Base-by-base conservation (phyloP, 1,284 basidiomycete species). In the Boletus nobilissimus region DNA sequence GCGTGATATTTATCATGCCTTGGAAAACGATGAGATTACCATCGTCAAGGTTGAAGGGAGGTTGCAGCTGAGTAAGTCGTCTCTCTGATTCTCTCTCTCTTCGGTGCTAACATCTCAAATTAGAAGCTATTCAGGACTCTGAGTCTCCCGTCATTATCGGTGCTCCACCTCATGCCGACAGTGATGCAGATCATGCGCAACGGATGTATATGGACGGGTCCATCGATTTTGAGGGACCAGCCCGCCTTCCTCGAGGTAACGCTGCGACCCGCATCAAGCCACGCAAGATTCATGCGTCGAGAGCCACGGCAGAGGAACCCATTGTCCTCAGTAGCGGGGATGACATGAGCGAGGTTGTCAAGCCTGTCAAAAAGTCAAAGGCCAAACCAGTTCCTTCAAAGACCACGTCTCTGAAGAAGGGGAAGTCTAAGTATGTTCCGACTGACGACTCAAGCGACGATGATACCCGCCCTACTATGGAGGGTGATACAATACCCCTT, bases 111-210 rank as follows among this genome's bases (percentile, higher is more conserved):
- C 32, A 34, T 60, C n/a, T 60, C 32, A 18, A 16, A 14, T 65
- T 62, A 75, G 68, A 54, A 57, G 74, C 69, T 11, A 32, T 60
- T 14, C 62, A 48, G 39, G 69, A 72, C 2, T 75, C 69, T n/a
- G 11, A 72, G 38, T 51, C 74, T 36, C 74, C 29, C 10, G n/a
- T 72, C 7, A 75, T 75, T 39, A 66, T 75, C 36, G 63, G 74
- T 16, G 19, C 69, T 22, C 26, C 74, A 36, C 74, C 74, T 64
- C 32, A 40, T 29, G 24, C 63, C 3, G 62, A 72, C 39, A 72
- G 68, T 72, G 10, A n/a, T 18, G 14, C 24, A 13, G 9, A 14
- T 11, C 51, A 72, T 39, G 32, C 32, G 9, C 60, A 72, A 29
- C 8, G 5, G 2, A 72, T 75, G 46, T 75, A 75, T 54, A 16